These are phyloP conservation scores for Pseudocercospora cruenta DNA, from an alignment of 2,329 filamentous ascomycete genomes.

Conservation along the genomic window DNA sequence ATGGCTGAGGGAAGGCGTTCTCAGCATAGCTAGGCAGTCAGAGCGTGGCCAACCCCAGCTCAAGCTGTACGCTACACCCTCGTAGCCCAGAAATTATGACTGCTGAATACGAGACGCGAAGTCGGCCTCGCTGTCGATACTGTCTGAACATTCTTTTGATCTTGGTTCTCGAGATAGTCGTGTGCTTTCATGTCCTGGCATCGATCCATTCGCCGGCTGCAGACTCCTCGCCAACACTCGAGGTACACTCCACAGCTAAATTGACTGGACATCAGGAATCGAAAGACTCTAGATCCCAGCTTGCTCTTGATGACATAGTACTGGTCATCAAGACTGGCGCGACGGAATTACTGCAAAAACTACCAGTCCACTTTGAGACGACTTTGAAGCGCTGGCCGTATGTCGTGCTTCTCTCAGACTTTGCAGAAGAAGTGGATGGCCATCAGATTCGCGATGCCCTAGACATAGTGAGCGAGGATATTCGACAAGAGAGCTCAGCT, in stretches of 20 bases:
- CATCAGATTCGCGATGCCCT: slow-evolving; percentile 37
- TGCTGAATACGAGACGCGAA: background rate
- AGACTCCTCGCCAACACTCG: background rate
- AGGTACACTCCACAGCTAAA: background rate
- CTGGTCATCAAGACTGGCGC: slow-evolving; percentile 61
- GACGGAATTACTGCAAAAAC: slow-evolving; percentile 55
- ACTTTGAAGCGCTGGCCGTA: slow-evolving; percentile 56
- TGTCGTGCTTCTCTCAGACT: slow-evolving; percentile 54
- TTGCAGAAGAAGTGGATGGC: slow-evolving; percentile 47
- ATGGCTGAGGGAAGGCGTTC: no score
- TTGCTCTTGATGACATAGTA: slow-evolving; percentile 47
- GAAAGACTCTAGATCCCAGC: background rate
- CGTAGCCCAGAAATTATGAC: background rate
- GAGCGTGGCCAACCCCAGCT: background rate
- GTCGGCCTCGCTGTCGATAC: background rate
- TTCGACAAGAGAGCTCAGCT: slow-evolving; percentile 16
- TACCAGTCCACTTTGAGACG: slow-evolving; percentile 56
- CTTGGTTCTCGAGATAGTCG: background rate
- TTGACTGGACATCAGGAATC: background rate
- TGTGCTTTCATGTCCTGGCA: background rate
- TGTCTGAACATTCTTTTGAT: background rate
- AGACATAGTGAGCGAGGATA: slow-evolving; percentile 27
- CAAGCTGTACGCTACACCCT: background rate
- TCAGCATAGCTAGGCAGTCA: background rate
- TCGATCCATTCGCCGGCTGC: background rate